A percentile compares a stretch with the other conserved stretches of the same genome.
phyloP scores from a whole-genome alignment of 2,329 filamentous ascomycete species.

The Diaporthe nobilis region DNA sequence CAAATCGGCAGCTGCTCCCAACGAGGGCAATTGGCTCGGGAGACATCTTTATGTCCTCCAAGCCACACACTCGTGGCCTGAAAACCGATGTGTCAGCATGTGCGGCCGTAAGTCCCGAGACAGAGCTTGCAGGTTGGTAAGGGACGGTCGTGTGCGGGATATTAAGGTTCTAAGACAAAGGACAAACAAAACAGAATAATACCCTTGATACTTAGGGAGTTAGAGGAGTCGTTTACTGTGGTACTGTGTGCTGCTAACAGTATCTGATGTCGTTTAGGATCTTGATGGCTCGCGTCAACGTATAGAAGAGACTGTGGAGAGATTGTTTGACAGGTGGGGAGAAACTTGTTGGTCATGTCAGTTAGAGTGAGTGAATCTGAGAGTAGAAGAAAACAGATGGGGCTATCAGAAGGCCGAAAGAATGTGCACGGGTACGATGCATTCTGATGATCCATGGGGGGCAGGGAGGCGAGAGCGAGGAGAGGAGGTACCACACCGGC shows the following conservation, averaged over 20 bases:
- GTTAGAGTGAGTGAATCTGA: no score
- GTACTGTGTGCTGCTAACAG: no score
- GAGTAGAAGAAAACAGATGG: no score
- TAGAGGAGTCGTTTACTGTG: not conserved
- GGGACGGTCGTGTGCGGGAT: no score
- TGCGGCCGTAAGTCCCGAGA: conserved; percentile 9
- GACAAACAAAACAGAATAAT: no score
- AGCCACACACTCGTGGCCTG: not conserved
- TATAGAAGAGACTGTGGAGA: not conserved
- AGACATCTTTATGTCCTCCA: conserved; percentile 39
- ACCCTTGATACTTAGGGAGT: not conserved
- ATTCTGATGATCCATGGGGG: no score
- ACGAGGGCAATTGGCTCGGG: conserved; percentile 49
- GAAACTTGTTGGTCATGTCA: no score
- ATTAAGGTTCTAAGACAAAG: not conserved
- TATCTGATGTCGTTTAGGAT: not conserved
- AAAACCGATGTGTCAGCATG: not conserved
- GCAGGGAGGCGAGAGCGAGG: no score
- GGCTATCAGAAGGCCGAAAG: no score
- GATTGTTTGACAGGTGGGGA: no score
- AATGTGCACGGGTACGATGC: no score
- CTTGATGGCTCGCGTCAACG: not conserved
- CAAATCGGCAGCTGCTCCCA: conserved; percentile 52
- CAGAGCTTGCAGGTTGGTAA: not conserved
- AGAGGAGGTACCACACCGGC: no score